A percentile compares a stretch with the other conserved stretches of the same genome.
Evolutionary conservation across 2,329 filamentous ascomycete species (phyloP).

Genomic region (Botrytis deweyae): DNA sequence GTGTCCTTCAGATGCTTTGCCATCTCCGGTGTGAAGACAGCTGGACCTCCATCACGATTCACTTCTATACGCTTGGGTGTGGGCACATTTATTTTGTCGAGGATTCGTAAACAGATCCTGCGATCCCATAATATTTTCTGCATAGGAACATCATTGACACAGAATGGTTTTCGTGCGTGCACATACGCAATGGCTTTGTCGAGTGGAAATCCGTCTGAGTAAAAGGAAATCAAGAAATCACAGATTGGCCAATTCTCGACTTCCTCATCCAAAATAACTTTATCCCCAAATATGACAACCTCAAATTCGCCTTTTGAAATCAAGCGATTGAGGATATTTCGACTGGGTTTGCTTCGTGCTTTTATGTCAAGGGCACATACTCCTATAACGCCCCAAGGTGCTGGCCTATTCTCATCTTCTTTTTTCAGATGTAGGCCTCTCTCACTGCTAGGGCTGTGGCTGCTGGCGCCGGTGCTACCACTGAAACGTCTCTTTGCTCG

Average conservation of each 20-base stretch:
- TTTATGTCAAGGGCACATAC: conserved; percentile 96
- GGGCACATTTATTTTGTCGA: conserved; percentile 86
- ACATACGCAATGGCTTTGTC: conserved; percentile 97
- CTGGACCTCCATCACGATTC: conserved; percentile 87
- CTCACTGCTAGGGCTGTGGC: conserved; percentile 75
- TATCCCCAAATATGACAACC: conserved; percentile 96
- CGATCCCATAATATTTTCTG: conserved; percentile 97
- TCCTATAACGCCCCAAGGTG: conserved; percentile 71
- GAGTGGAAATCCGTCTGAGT: conserved; percentile 93
- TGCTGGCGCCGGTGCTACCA: conserved; percentile 78
- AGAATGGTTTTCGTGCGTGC: conserved; percentile 89
- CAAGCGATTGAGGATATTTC: conserved; percentile 91
- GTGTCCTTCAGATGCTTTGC: conserved; percentile 76
- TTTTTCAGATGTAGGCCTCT: conserved; percentile 50
- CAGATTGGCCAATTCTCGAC: conserved; percentile 92
- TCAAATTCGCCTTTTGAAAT: conserved; percentile 92
- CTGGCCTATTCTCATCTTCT: conserved; percentile 62
- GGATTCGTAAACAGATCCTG: conserved; percentile 79
- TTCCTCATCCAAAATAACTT: conserved; percentile 95
- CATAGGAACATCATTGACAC: conserved; percentile 96
- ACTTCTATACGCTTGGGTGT: conserved; percentile 89
- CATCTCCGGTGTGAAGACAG: conserved; percentile 73
- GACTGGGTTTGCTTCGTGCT: conserved; percentile 92
- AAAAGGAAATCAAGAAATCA: conserved; percentile 97
- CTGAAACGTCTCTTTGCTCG: conserved; percentile 74